Evolutionary conservation across 2,329 filamentous ascomycete species (phyloP).

Genomic region (Didymella pomorum): DNA sequence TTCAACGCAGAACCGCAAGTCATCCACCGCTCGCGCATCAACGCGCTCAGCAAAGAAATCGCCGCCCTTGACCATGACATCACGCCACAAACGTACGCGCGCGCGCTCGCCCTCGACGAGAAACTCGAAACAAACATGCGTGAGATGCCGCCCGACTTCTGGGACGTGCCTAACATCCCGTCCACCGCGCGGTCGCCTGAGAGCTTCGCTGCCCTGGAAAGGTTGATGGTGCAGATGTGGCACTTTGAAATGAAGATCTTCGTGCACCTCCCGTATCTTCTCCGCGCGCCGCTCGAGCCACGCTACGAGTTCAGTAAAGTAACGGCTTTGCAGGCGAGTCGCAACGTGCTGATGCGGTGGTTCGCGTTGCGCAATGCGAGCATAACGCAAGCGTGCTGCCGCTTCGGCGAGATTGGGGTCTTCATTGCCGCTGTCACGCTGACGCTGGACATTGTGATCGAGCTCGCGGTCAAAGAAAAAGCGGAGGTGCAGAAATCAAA

Average conservation of each 20-base stretch:
- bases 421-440: slow-evolving; percentile 49
- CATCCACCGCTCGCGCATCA: slow-evolving; percentile 38
- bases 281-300: slow-evolving; percentile 41
- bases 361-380: slow-evolving; percentile 47
- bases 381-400: slow-evolving; percentile 48
- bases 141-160: slow-evolving; percentile 44
- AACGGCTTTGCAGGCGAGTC: slow-evolving; percentile 46
- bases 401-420: slow-evolving; percentile 44
- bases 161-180: slow-evolving; percentile 49
- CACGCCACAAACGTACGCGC: slow-evolving; percentile 43
- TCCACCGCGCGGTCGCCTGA: slow-evolving; percentile 43
- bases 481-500: slow-evolving; percentile 44
- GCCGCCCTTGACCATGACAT: slow-evolving; percentile 42
- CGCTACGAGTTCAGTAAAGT: slow-evolving; percentile 48
- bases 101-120: slow-evolving; percentile 45
- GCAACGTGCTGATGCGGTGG: slow-evolving; percentile 49
- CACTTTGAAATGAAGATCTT: slow-evolving; percentile 49
- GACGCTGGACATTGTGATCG: slow-evolving; percentile 47
- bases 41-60: slow-evolving; percentile 34
- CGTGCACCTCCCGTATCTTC: slow-evolving; percentile 46
- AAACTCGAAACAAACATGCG: slow-evolving; percentile 43
- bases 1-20: slow-evolving; percentile 30
- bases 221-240: slow-evolving; percentile 47
- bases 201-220: slow-evolving; percentile 37
- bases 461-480: slow-evolving; percentile 46